Evolutionary conservation across 1,284 basidiomycete genomes (phyloP), one percentile per base, ranked within the genome.

Genomic region (Cryptococcus maquisensis): DNA sequence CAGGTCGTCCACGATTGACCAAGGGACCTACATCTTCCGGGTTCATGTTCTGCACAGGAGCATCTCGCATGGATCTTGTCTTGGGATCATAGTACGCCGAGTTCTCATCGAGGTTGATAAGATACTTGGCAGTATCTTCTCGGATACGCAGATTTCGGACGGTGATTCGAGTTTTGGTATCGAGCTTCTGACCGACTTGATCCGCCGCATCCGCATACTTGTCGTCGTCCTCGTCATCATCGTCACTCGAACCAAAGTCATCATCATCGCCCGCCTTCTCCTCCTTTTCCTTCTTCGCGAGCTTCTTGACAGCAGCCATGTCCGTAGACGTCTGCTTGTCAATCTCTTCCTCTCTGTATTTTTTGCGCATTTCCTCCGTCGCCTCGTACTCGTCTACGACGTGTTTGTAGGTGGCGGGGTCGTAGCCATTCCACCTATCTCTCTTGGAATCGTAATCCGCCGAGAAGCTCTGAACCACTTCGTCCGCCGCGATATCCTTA

Each of bases 11-110:
- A 21, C 39, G 28, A 45, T 18, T 24, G 47, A 18, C 13, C 51
- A 51, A 47, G n/a, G 5, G 21, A 67, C 85, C 57, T 68, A 91
- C 88, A 71, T 98, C 95, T 76, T 97, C 92, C 12, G 89, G 80
- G 2, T 84, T 79, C 35, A 90, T 79, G 62, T 85, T 83, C 64
- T 84, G 84, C 15, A 86, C 66, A 0, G 96, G 95, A 38, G 95
- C 94, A 69, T 98, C 95, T 75, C 96, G 88, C 96, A 99, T 99
- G 3, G 95, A 96, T 63, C 96, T 86, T 24, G 96, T 98, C 80
- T 99, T 99, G 47, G 96, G 96, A 71, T 99, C 96, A 72, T 99
- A 99, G 80, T 98, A 96, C 12, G 96, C 95, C 66, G 90, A 94
- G 1, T 91, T 86, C 4, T 89, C 87, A 74, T 98, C 92, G 73